Evolutionary conservation across 345 rosid species (phyloP), one percentile per base, ranked within the genome.

Genomic region (Psidium guajava): DNA sequence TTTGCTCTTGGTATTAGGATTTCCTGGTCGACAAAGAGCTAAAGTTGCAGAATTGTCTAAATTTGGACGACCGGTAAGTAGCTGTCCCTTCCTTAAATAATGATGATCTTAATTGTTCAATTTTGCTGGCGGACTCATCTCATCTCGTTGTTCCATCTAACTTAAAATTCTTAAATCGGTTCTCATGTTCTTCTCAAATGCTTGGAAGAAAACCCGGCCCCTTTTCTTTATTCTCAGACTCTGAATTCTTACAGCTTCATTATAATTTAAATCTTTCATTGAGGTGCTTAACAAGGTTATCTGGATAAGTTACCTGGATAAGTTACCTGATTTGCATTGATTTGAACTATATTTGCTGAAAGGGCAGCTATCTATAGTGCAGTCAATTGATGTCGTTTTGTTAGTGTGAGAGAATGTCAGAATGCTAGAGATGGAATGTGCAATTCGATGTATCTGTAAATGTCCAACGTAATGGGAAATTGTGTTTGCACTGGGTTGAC

Each of bases 41-140:
- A 96, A 94, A 91, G 92, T 92, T 80, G 92, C 96, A 52, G 98
- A 96, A 86, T 56, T 94, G 75, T 95, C 99, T 64, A 96, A 96
- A 89, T 96, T 95, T 53, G 98, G 98, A 16, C 89, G 98, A 83
- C 99, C 98, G 25, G 99, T 96, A 86, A 94, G 99, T 91, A 40
- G 14, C 55, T 50, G 44, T 84, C 42, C 85, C 40, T 81, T 81
- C 52, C 53, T 82, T 32, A 56, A 56, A 54, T 56, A 8, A 28
- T 32, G 51, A 57, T 0, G 9, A 6, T 83, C 5, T 61, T 58
- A 44, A 27, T 82, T 52, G 59, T 82, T 82, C 58, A 56, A 42
- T 40, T 82, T 54, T 44, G n/a, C 47, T 9, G 27, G 59, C 0
- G 1, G 61, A 54, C 59, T 10, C 44, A 40, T 54, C 25, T 20